Percentiles rank a stretch among this genome's conserved stretches.
phyloP scores from a whole-genome alignment of 192 early-diverging fungal genomes.

The Umbelopsis isabellina region DNA sequence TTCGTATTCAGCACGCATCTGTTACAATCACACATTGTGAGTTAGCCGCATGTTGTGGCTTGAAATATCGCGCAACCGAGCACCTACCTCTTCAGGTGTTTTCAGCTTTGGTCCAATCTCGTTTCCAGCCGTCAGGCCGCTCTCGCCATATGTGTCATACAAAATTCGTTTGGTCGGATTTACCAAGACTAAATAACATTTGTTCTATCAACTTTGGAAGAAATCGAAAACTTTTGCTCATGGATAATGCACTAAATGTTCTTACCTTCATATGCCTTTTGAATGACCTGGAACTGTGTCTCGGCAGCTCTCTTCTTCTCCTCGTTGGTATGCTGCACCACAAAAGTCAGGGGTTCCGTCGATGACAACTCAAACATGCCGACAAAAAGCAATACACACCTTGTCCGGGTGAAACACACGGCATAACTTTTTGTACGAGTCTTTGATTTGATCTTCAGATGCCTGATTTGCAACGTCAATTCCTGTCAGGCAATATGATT shows the following conservation, averaged over 20 bases:
- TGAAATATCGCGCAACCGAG: not conserved
- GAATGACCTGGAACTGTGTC: slow-evolving; percentile 75
- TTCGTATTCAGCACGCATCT: slow-evolving; percentile 72
- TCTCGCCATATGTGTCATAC: slow-evolving; percentile 94
- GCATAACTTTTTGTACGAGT: slow-evolving; percentile 74
- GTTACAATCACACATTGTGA: not conserved
- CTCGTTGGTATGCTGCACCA: slow-evolving; percentile 53
- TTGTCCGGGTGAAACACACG: slow-evolving; percentile 83
- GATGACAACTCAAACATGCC: not conserved
- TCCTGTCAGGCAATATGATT: too few relatives aligned
- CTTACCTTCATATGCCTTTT: slow-evolving; percentile 77
- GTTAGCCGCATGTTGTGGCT: not conserved
- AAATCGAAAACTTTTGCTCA: not conserved
- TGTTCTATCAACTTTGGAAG: not conserved
- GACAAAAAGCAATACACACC: slow-evolving; percentile 19
- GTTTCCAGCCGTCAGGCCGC: slow-evolving; percentile 68
- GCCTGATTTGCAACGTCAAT: slow-evolving; percentile 38
- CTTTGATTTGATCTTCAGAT: slow-evolving; percentile 69
- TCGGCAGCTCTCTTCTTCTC: slow-evolving; percentile 68
- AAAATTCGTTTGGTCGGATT: slow-evolving; percentile 77
- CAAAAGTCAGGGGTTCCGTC: not conserved
- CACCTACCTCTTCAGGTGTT: slow-evolving; percentile 62
- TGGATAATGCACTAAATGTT: not conserved
- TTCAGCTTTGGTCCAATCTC: slow-evolving; percentile 71
- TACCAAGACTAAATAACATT: slow-evolving; percentile 63